Evolutionary conservation across 768 basidiomycete species (phyloP).

Genomic region (button mushroom (Agaricus bisporus)): DNA sequence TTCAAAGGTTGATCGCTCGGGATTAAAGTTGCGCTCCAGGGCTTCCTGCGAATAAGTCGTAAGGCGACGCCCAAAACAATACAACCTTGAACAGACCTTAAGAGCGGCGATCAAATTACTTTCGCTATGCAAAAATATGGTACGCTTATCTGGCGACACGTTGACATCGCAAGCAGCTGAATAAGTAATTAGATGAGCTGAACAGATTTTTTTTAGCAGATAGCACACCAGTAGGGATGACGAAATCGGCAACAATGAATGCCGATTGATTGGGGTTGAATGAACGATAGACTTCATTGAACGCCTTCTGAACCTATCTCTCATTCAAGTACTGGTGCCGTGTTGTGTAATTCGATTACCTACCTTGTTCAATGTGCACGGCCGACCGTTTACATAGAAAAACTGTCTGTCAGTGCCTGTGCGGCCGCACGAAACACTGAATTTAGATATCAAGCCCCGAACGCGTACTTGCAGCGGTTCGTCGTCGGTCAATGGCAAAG

Average conservation of each 20-base stretch:
- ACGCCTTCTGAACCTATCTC: constrained; percentile 70
- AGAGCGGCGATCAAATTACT: constrained; percentile 69
- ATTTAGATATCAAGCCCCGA: constrained; percentile 80
- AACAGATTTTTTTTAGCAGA: not conserved
- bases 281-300: constrained; percentile 89
- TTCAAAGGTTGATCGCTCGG: constrained; percentile 68
- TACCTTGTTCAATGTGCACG: constrained; percentile 76
- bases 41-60: constrained; percentile 37
- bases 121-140: constrained; percentile 88
- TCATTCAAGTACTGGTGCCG: not conserved
- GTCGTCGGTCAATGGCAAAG: constrained; percentile 13
- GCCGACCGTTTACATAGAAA: constrained; percentile 88
- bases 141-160: constrained; percentile 95
- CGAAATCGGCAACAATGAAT: constrained; percentile 78
- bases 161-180: constrained; percentile 86
- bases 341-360: not conserved
- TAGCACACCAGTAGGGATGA: constrained; percentile 67
- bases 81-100: constrained; percentile 45
- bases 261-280: constrained; percentile 73
- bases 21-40: constrained; percentile 63
- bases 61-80: not conserved
- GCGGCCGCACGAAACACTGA: constrained; percentile 68
- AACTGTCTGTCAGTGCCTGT: constrained; percentile 83
- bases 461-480: constrained; percentile 44
- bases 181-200: not conserved